Evolutionary conservation across 2,329 filamentous ascomycete species (phyloP), one percentile per base, ranked within the genome.

Genomic region (Paraphoma sp.): DNA sequence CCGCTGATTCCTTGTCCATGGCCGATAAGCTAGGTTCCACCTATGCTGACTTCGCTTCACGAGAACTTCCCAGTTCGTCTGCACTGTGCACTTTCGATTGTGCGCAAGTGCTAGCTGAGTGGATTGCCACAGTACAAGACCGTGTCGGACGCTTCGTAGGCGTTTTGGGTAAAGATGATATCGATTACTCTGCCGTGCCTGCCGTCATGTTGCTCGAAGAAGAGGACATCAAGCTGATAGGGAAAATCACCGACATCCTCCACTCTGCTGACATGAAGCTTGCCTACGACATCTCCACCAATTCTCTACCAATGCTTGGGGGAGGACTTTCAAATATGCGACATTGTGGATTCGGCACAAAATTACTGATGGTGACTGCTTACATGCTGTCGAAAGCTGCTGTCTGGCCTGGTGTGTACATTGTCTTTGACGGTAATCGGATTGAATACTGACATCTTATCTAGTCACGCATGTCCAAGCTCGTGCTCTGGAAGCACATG

Each of bases 61-160:
- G 92, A 44, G 93, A 97, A 71, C 83, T 98, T 11, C 93, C 95
- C 0, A 86, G 97, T 40, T 94, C 97, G 73, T 93, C 91, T 12
- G 92, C 93, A 1, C 88, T 98, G 82, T 97, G 94, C 76, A 89
- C 91, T 5, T 96, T 97, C 69, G 94, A 98, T 71, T 98, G 94
- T 71, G 90, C 92, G 2, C 93, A 97, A 71, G 92, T 98, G 1
- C 85, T 99, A 31, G 92, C 92, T 0, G 94, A 98, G 77, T 99
- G 94, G 94, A 86, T 95, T 41, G 91, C 91, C 5, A 95, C 93
- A 1, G 86, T 98, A 3, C 95, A 99, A 75, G 93, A 97, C 70
- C 89, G 95, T 8, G 90, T 97, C n/a, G 94, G 94, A 0, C 87
- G 88, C 4, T 96, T 95, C 68, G 77, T 98, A 6, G 94, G 94